These are phyloP conservation scores for Gloeostereum incarnatum DNA, from an alignment of 768 basidiomycete genomes.

Conservation along the genomic window DNA sequence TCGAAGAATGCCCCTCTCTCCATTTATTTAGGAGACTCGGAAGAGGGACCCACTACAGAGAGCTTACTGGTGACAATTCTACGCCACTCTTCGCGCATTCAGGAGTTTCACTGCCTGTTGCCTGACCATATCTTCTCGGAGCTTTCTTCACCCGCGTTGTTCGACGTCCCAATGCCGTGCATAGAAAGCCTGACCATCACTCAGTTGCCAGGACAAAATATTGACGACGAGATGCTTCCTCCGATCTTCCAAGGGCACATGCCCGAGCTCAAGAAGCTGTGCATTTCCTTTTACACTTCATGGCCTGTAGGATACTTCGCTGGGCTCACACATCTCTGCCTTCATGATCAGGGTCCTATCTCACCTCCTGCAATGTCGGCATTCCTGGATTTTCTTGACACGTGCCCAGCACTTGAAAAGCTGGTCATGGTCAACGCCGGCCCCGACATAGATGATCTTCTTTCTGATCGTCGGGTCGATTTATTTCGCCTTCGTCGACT, in stretches of 20 bases:
- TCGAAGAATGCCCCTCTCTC: conserved; percentile 6
- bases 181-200: conserved; percentile 7
- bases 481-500: no score
- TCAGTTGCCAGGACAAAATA: conserved; percentile 1
- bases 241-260: conserved; percentile 10
- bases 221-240: conserved; percentile 4
- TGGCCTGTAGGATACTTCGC: no score
- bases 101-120: not conserved
- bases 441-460: no score
- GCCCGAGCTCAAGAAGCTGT: no score
- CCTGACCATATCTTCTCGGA: not conserved
- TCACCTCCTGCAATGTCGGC: no score
- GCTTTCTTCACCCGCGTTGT: conserved; percentile 1
- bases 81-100: conserved; percentile 1
- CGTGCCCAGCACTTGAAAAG: no score
- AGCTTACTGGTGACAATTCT: conserved; percentile 1
- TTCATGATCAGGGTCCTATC: no score
- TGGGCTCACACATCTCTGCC: no score
- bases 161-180: conserved; percentile 8
- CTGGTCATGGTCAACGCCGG: no score
- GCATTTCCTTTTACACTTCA: no score
- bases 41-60: not conserved
- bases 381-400: no score
- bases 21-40: conserved; percentile 5
- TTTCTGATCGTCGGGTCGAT: no score